phyloP scores from a whole-genome alignment of 768 basidiomycete genomes.

The Pisolithus sp. region DNA sequence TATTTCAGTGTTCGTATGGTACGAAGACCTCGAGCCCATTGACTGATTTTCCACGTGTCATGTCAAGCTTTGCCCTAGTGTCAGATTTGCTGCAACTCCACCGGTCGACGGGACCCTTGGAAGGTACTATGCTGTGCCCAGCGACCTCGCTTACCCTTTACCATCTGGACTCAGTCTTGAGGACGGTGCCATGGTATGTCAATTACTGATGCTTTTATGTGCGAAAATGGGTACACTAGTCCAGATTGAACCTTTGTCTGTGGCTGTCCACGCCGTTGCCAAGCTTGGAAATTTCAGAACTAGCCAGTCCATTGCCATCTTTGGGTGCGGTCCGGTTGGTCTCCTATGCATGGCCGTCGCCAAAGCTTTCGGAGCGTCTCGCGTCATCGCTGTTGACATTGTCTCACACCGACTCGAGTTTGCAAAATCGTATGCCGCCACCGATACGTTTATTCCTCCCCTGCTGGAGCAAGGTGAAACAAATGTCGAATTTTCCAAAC shows the following conservation, averaged over 20 bases:
- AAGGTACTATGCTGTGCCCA: conserved; percentile 81
- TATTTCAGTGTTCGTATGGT: conserved; percentile 23
- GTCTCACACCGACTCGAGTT: conserved; percentile 73
- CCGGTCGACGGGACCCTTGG: conserved; percentile 87
- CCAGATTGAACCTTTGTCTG: conserved; percentile 91
- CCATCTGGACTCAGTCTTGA: conserved; percentile 83
- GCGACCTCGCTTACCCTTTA: conserved; percentile 77
- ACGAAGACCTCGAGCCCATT: neutral
- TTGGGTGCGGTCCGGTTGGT: conserved; percentile 88
- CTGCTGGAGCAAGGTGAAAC: conserved; percentile 56
- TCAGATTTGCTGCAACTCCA: conserved; percentile 89
- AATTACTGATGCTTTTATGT: neutral
- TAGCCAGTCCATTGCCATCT: conserved; percentile 73
- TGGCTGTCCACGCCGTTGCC: conserved; percentile 83
- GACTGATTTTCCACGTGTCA: neutral
- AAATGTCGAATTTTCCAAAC: conserved; percentile 61
- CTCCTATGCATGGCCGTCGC: conserved; percentile 94
- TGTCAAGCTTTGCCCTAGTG: conserved; percentile 71
- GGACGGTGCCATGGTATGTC: conserved; percentile 87
- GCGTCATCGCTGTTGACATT: conserved; percentile 82
- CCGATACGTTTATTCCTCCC: conserved; percentile 65
- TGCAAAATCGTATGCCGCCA: conserved; percentile 79
- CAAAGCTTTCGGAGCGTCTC: conserved; percentile 81
- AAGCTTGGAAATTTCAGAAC: conserved; percentile 68
- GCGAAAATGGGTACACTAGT: neutral